A percentile compares a stretch with the other conserved stretches of the same genome.
These are phyloP conservation scores for Candida rishiriensis DNA, from an alignment of 805 yeast genomes.

Conservation along the genomic window DNA sequence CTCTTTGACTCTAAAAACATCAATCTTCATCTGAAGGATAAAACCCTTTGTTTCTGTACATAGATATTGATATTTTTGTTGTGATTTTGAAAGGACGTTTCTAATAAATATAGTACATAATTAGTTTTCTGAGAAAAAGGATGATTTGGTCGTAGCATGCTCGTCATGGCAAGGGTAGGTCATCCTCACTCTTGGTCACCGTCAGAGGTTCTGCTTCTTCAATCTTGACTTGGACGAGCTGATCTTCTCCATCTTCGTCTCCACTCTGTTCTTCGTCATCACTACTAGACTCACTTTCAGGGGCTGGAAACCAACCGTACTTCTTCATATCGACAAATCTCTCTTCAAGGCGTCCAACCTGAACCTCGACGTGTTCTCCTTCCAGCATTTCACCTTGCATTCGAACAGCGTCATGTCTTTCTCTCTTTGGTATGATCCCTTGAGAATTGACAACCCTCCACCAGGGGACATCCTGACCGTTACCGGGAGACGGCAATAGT, in stretches of 20 bases:
- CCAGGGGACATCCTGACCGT: constrained; percentile 57
- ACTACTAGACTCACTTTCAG: constrained; percentile 25
- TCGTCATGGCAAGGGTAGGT: no score
- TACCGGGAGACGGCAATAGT: constrained; percentile 19
- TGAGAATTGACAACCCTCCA: constrained; percentile 70
- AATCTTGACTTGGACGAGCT: not conserved
- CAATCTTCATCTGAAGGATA: no score
- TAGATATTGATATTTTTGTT: no score
- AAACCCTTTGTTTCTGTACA: no score
- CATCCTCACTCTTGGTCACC: no score
- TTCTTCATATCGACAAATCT: constrained; percentile 38
- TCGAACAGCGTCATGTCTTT: constrained; percentile 35
- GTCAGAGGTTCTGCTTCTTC: not conserved
- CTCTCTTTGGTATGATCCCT: constrained; percentile 58
- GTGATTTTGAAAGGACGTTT: no score
- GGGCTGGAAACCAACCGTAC: constrained; percentile 68
- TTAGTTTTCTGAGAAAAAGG: no score
- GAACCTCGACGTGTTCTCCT: constrained; percentile 45
- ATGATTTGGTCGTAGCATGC: no score
- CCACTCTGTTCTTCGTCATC: constrained; percentile 5
- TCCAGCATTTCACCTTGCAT: constrained; percentile 42
- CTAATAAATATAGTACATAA: no score
- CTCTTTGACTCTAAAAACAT: no score
- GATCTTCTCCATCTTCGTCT: not conserved
- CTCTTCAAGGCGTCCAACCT: constrained; percentile 20